Percentiles rank a stretch among this genome's conserved stretches.
Conservation (phyloP, 768 basidiomycete genomes). For the Sarcodon aspratus region DNA sequence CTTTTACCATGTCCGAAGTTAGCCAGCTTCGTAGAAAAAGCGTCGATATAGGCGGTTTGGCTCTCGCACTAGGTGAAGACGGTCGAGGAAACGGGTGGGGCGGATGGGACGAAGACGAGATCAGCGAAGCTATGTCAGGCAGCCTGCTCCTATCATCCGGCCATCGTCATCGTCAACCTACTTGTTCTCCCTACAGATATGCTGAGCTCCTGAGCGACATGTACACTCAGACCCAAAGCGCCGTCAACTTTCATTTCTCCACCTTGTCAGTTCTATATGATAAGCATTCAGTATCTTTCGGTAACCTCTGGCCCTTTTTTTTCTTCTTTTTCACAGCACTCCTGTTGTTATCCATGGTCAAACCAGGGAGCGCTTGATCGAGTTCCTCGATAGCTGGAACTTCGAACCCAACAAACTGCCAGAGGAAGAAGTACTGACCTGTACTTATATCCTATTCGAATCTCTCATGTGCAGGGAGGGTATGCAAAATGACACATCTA, state of each 20-base stretch:
- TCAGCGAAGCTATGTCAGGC: constrained; percentile 39
- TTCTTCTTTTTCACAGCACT: constrained; percentile 1
- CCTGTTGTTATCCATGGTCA: constrained; percentile 22
- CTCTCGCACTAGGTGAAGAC: constrained; percentile 56
- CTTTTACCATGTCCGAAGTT: background rate
- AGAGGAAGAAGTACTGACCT: constrained; percentile 73
- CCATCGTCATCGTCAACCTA: constrained; percentile 8
- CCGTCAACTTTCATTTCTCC: constrained; percentile 45
- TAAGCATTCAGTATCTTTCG: too few species aligned
- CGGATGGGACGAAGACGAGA: constrained; percentile 37
- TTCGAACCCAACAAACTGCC: constrained; percentile 84
- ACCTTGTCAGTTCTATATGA: constrained; percentile 24
- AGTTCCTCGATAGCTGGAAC: constrained; percentile 66
- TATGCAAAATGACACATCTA: constrained; percentile 44
- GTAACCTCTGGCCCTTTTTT: background rate
- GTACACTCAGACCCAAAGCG: constrained; percentile 67
- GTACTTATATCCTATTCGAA: constrained; percentile 82
- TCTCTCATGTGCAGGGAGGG: constrained; percentile 71
- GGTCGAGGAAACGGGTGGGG: constrained; percentile 67
- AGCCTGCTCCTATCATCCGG: constrained; percentile 10
- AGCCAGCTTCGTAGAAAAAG: constrained; percentile 41
- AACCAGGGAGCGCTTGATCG: constrained; percentile 53
- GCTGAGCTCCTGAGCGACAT: constrained; percentile 81
- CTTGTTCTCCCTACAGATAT: constrained; percentile 26
- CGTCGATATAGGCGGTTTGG: constrained; percentile 84